These are phyloP conservation scores for Lactarius pseudohatsudake DNA, from an alignment of 768 basidiomycete species.

Conservation along the genomic window DNA sequence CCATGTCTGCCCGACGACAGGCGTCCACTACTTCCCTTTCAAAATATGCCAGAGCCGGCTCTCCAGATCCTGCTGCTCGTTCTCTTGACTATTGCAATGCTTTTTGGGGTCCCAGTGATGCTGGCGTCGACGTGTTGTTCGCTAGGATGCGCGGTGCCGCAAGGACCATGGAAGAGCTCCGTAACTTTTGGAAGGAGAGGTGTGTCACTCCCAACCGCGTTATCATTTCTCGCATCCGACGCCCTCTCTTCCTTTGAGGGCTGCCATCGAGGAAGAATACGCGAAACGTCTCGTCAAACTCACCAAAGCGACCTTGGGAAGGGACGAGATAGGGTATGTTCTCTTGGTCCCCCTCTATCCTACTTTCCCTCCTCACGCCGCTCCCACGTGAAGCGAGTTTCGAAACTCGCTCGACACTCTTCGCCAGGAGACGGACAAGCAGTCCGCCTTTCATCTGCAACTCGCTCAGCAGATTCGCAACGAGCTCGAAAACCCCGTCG, in stretches of 20 bases:
- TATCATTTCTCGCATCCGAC: conserved; percentile 6
- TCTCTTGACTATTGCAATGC: conserved; percentile 93
- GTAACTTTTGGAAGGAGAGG: conserved; percentile 93
- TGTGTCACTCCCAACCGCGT: conserved; percentile 40
- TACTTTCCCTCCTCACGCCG: neutral
- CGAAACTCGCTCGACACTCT: conserved; percentile 79
- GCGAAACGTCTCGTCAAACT: conserved; percentile 81
- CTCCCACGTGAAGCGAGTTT: conserved; percentile 58
- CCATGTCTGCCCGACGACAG: conserved; percentile 76
- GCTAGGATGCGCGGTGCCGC: conserved; percentile 84
- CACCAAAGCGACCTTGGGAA: conserved; percentile 71
- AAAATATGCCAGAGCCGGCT: conserved; percentile 59
- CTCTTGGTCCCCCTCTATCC: neutral
- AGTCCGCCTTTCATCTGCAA: conserved; percentile 68
- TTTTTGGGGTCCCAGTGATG: conserved; percentile 90
- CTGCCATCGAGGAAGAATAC: conserved; percentile 92
- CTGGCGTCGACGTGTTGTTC: conserved; percentile 87
- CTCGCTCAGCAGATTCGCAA: conserved; percentile 73
- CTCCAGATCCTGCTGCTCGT: conserved; percentile 47
- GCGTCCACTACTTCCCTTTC: conserved; percentile 79
- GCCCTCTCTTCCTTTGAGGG: conserved; percentile 46
- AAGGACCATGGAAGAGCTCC: conserved; percentile 86
- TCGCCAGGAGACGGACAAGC: conserved; percentile 79
- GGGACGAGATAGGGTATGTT: conserved; percentile 90
- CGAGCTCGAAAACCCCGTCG: conserved; percentile 68